Percentiles rank a stretch among this genome's conserved stretches.
These are phyloP conservation scores for Immersiella caudata DNA, from an alignment of 495 filamentous ascomycete species.

Conservation along the genomic window DNA sequence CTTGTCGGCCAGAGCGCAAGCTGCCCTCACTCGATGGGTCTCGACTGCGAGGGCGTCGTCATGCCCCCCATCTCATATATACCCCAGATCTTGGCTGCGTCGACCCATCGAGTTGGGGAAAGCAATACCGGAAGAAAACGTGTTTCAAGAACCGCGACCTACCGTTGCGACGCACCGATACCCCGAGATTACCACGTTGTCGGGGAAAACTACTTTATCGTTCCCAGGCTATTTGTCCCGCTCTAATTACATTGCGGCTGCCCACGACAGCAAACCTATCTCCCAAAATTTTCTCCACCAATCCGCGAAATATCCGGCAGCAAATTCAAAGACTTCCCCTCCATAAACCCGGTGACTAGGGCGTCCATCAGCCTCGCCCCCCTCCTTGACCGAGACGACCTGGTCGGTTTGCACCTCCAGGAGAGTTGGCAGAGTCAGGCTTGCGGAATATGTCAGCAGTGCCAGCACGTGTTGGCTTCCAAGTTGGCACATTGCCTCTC, in stretches of 20 bases:
- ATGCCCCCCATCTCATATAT: not conserved
- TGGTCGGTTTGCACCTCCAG: not conserved
- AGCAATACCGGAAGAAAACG: conserved; percentile 7
- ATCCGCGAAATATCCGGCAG: conserved; percentile 14
- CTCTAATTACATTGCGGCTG: not conserved
- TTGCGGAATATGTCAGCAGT: not conserved
- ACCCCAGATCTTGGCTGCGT: not conserved
- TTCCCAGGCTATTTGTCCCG: not conserved
- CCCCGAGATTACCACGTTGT: not conserved
- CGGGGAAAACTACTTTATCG: conserved; percentile 1
- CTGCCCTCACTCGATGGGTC: not conserved
- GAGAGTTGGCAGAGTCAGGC: not conserved
- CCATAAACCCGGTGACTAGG: not conserved
- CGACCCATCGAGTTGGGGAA: not conserved
- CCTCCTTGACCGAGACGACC: not conserved
- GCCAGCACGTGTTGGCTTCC: not conserved
- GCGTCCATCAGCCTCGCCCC: not conserved
- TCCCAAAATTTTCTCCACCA: conserved; percentile 11
- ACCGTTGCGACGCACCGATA: not conserved
- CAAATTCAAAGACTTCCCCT: not conserved
- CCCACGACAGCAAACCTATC: not conserved
- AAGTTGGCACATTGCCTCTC: not conserved
- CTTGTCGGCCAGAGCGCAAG: not conserved
- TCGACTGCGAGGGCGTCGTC: not conserved
- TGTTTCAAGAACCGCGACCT: not conserved